These are phyloP conservation scores for Trichomonascus vanleenenianus DNA, from an alignment of 805 yeast species.

Conservation along the genomic window DNA sequence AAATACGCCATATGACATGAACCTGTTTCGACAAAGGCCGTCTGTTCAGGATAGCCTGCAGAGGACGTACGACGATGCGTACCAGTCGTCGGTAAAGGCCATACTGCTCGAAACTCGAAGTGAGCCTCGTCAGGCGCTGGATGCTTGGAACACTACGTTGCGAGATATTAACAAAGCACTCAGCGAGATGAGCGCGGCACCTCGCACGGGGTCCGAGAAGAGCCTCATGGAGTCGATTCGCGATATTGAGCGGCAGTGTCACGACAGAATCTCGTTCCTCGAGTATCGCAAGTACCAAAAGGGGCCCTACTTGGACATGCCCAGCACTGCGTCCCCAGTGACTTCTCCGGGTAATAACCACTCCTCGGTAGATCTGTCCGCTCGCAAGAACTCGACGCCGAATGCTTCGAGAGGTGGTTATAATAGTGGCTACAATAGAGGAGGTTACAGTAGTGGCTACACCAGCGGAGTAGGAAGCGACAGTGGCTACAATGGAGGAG, in stretches of 20 bases:
- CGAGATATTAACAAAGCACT: slow-evolving; percentile 26
- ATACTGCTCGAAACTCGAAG: slow-evolving; percentile 32
- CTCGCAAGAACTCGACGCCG: no score
- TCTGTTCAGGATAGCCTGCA: slow-evolving; percentile 23
- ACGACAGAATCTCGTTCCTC: slow-evolving; percentile 28
- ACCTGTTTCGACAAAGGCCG: slow-evolving; percentile 12
- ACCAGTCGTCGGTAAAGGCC: slow-evolving; percentile 33
- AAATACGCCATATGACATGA: slow-evolving; percentile 8
- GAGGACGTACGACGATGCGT: slow-evolving; percentile 34
- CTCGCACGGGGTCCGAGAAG: slow-evolving; percentile 28
- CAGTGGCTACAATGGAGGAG: no score
- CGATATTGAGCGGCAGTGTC: slow-evolving; percentile 35
- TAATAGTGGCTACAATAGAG: no score
- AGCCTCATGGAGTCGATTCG: slow-evolving; percentile 28
- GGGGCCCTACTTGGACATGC: background rate
- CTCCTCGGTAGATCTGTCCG: no score
- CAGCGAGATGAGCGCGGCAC: slow-evolving; percentile 25
- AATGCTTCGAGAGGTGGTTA: no score
- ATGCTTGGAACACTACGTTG: slow-evolving; percentile 31
- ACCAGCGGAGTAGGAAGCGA: no score
- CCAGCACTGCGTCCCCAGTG: background rate
- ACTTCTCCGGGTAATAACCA: no score
- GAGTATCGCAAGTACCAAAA: slow-evolving; percentile 10
- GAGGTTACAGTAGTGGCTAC: no score
- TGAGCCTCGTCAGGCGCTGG: slow-evolving; percentile 28